Evolutionary conservation across 805 yeast species (phyloP).

Genomic region (Monosporozyma unispora): DNA sequence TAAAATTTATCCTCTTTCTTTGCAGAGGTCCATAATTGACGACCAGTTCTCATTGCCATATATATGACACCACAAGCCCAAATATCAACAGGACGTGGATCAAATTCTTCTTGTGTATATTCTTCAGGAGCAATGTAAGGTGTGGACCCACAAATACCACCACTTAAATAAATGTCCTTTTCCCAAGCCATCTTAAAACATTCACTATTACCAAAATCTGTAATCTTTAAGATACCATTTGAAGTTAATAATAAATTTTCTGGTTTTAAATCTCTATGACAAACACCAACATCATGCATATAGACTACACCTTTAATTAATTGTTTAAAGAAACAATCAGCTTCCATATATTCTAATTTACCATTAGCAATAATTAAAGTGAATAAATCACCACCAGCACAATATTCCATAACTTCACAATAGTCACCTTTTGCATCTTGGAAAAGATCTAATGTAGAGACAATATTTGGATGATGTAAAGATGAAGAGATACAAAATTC

Average conservation of each 20-base stretch:
- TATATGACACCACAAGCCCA: constrained; percentile 93
- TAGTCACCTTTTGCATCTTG: constrained; percentile 77
- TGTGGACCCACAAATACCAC: constrained; percentile 75
- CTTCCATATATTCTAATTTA: constrained; percentile 72
- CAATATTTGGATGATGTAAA: constrained; percentile 68
- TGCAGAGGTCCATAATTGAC: constrained; percentile 87
- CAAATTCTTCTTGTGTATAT: constrained; percentile 54
- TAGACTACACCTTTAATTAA: constrained; percentile 73
- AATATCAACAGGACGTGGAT: constrained; percentile 73
- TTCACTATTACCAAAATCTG: constrained; percentile 83
- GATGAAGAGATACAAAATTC: constrained; percentile 80
- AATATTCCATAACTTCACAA: constrained; percentile 79
- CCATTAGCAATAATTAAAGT: constrained; percentile 67
- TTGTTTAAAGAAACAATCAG: constrained; percentile 87
- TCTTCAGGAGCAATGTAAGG: constrained; percentile 93
- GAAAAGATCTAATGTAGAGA: constrained; percentile 64
- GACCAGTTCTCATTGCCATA: constrained; percentile 90
- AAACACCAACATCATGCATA: constrained; percentile 85
- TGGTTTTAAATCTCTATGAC: constrained; percentile 91
- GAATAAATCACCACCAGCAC: constrained; percentile 74
- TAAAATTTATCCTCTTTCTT: constrained; percentile 74
- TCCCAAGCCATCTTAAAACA: constrained; percentile 86
- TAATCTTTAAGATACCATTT: constrained; percentile 65
- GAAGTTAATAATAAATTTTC: constrained; percentile 77
- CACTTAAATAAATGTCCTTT: constrained; percentile 53